Base-by-base conservation (phyloP, 768 basidiomycete species). In the Calocera viscosa region DNA sequence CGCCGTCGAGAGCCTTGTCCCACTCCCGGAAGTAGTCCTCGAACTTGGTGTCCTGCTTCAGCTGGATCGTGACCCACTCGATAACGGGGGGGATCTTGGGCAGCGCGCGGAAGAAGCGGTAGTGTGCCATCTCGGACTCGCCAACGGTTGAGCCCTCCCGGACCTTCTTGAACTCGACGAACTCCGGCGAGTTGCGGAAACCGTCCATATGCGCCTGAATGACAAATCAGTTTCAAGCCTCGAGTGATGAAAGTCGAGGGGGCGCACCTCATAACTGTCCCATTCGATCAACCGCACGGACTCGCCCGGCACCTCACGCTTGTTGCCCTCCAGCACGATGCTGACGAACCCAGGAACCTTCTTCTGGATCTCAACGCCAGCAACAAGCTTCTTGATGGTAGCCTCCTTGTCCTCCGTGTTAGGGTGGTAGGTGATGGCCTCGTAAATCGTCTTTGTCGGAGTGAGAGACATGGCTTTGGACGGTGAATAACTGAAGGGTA, bases 31-130 rank as follows among this genome's bases (percentile, higher is more conserved):
- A 60, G 53, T 60, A 60, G 5, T 60, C 53, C 30, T 60, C 53
- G 30, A 60, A 60, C 53, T 60, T 60, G 53, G 53, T 60, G 53
- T 60, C 53, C 53, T 60, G 53, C 53, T 60, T 60, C 26, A 60
- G 53, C 53, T 60, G 53, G 26, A 60, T 60, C 26, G 53, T 60
- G 7, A 60, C 53, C 53, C 53, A 60, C 30, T 60, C 53, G 53
- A 60, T 22, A 26, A 60, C 53, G 19, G 53, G 26, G 5, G 53
- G 53, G 30, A 60, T 60, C 53, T 60, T 60, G 53, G 53, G 53
- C 11, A 60, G 30, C 26, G 53, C 14, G 14, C 14, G 11, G 53
- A 60, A 60, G 30, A 60, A 60, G 26, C 53, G 53, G 53, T 60
- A 60, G 19, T 60, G 53, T 7, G 53, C 53, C 53, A 60, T 60